phyloP scores from a whole-genome alignment of 208 protist genomes.

The Leishmania amazonensis region DNA sequence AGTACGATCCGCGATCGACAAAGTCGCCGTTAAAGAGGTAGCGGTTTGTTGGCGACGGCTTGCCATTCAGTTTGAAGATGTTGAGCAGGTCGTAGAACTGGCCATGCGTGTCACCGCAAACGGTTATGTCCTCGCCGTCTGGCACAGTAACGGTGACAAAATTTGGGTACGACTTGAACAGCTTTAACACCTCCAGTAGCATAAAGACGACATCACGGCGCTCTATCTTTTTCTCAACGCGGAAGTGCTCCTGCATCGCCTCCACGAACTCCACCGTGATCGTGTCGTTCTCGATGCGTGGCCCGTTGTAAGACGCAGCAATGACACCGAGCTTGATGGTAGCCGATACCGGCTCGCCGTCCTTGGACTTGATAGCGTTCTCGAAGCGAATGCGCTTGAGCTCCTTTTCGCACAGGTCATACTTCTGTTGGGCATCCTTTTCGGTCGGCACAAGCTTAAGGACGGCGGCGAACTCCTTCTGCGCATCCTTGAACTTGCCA shows the following conservation, averaged over 20 bases:
- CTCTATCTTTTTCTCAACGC: slow-evolving; percentile 82
- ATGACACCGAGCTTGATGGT: slow-evolving; percentile 81
- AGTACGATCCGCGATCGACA: slow-evolving; percentile 97
- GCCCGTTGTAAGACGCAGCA: slow-evolving; percentile 67
- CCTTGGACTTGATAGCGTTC: slow-evolving; percentile 93
- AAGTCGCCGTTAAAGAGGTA: slow-evolving; percentile 97
- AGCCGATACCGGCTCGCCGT: slow-evolving; percentile 63
- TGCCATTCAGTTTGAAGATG: slow-evolving; percentile 95
- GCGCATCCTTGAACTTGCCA: slow-evolving; percentile 95
- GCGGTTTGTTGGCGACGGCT: slow-evolving; percentile 87
- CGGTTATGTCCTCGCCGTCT: slow-evolving; percentile 90
- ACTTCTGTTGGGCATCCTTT: slow-evolving; percentile 89
- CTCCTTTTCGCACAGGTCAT: slow-evolving; percentile 94
- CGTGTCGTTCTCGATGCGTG: slow-evolving; percentile 67
- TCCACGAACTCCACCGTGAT: slow-evolving; percentile 85
- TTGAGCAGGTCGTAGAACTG: slow-evolving; percentile 98
- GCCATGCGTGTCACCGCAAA: slow-evolving; percentile 99
- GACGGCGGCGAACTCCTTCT: slow-evolving; percentile 92
- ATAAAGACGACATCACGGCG: slow-evolving; percentile 88
- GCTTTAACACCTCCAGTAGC: slow-evolving; percentile 73
- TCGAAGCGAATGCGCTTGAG: slow-evolving; percentile 94
- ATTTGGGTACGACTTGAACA: slow-evolving; percentile 87
- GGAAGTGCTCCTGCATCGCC: slow-evolving; percentile 80
- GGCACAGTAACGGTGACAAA: slow-evolving; percentile 89
- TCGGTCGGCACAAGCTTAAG: slow-evolving; percentile 92